Evolutionary conservation across 805 yeast species (phyloP).

Genomic region (Maudiozyma turicensis): DNA sequence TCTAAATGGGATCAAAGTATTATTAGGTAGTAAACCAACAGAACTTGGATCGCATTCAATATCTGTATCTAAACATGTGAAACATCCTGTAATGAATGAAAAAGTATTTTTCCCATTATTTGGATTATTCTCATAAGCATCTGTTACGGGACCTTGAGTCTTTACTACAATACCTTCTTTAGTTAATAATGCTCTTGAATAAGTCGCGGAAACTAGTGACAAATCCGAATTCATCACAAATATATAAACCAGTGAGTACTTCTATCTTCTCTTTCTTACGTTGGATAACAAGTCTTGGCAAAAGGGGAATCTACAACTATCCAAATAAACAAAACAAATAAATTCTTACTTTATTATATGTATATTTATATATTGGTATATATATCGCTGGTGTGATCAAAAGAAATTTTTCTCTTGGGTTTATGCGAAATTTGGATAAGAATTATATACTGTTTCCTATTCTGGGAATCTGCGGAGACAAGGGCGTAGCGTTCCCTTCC

Average conservation of each 20-base stretch:
- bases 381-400: too few species aligned
- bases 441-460: too few species aligned
- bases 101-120: conserved; percentile 6
- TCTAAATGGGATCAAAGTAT: conserved; percentile 26
- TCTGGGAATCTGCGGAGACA: too few species aligned
- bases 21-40: conserved; percentile 16
- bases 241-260: neutral
- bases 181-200: conserved; percentile 21
- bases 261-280: neutral
- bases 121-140: conserved; percentile 2
- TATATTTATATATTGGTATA: too few species aligned
- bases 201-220: neutral
- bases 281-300: too few species aligned
- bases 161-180: conserved; percentile 28
- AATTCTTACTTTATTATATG: too few species aligned
- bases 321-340: too few species aligned
- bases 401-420: too few species aligned
- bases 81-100: conserved; percentile 21
- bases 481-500: too few species aligned
- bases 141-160: conserved; percentile 16
- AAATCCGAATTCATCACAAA: neutral
- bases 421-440: too few species aligned
- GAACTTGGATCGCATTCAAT: conserved; percentile 10
- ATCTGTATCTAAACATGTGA: conserved; percentile 15
- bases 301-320: too few species aligned